These are phyloP conservation scores for Ascochyta pisi DNA, from an alignment of 2,329 filamentous ascomycete species.

Conservation along the genomic window DNA sequence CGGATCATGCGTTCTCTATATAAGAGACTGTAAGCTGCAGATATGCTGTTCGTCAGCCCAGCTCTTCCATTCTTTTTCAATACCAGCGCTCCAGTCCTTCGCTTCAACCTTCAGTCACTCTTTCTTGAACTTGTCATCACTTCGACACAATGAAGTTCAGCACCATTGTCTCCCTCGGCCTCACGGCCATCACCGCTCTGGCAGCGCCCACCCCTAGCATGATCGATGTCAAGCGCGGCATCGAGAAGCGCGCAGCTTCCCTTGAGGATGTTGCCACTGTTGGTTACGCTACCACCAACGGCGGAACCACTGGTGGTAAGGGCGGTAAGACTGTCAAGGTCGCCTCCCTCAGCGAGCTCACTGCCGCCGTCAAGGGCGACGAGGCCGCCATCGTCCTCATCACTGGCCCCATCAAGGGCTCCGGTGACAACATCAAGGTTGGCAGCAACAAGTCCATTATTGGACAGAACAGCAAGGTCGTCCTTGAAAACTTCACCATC, in stretches of 20 bases:
- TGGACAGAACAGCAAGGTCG: conserved; percentile 56
- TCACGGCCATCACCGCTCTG: conserved; percentile 41
- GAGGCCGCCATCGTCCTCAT: conserved; percentile 56
- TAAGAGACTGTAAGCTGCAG: conserved; percentile 10
- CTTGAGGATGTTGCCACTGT: conserved; percentile 37
- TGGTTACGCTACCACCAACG: conserved; percentile 45
- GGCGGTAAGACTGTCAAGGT: conserved; percentile 48
- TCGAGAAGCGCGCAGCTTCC: conserved; percentile 39
- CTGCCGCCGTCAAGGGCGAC: conserved; percentile 54
- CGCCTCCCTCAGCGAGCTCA: conserved; percentile 49
- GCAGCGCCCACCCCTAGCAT: conserved; percentile 41
- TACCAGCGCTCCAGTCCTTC: conserved; percentile 22
- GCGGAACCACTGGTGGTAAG: conserved; percentile 50
- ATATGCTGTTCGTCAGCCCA: conserved; percentile 19
- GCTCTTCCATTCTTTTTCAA: conserved; percentile 28
- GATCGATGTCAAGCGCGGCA: conserved; percentile 26
- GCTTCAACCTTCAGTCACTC: conserved; percentile 23
- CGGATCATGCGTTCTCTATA: conserved; percentile 19
- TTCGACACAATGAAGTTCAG: conserved; percentile 41
- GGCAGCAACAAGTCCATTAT: conserved; percentile 60
- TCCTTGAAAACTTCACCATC: conserved; percentile 56
- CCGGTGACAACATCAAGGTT: conserved; percentile 52
- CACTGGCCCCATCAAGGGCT: conserved; percentile 54
- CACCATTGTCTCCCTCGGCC: conserved; percentile 36
- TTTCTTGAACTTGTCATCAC: conserved; percentile 17